Base-by-base conservation (phyloP, 2,329 filamentous ascomycete species). In the Ascochyta viciae-villosae region DNA sequence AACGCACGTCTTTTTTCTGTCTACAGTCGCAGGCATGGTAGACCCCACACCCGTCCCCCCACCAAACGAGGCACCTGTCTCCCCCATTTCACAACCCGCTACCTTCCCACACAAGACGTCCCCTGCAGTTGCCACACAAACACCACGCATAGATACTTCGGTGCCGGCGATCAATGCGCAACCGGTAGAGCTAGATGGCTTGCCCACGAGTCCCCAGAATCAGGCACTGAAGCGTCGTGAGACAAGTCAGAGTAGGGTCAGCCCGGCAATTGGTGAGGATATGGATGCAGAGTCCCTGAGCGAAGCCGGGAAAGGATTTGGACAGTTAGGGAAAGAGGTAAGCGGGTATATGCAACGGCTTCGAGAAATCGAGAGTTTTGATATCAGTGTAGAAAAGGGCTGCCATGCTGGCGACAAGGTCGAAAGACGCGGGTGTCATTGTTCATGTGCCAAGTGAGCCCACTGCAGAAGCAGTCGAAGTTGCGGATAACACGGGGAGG, bases 381-480 rank as follows among this genome's bases (percentile, higher is more conserved):
- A 64, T 38, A 13, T 6, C 9, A 2, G 8, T 23, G 24, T 50
- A 79, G 77, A 76, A 75, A 58, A 68, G 78, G 29, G 72, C 71
- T 3, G 67, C 71, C 5, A 69, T 79, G 13, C 69, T 79, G 1
- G 64, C 72, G 0, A 65, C 67, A 9, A 68, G 78, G 3, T 72
- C 74, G 23, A 71, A 70, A 38, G 77, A 81, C 54, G 76, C 78
- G 0, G 74, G 78, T 22, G 78, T 82, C 1, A 69, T 82, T 39
- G 77, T 80, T 5, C 76, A 81, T 63, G 66, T 81, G 12, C 79
- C 79, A 1, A 61, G 72, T 35, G 75, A 73, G 12, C 79, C 79
- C 24, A 76, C 73, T 1, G 76, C 79, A 0, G 78, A 80, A 41
- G 79, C 81, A 58, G 73, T 81, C 2, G 75, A 76, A 50, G 72